Conservation (phyloP, 2,329 filamentous ascomycete genomes). For the Ceratocystis albifundus region DNA sequence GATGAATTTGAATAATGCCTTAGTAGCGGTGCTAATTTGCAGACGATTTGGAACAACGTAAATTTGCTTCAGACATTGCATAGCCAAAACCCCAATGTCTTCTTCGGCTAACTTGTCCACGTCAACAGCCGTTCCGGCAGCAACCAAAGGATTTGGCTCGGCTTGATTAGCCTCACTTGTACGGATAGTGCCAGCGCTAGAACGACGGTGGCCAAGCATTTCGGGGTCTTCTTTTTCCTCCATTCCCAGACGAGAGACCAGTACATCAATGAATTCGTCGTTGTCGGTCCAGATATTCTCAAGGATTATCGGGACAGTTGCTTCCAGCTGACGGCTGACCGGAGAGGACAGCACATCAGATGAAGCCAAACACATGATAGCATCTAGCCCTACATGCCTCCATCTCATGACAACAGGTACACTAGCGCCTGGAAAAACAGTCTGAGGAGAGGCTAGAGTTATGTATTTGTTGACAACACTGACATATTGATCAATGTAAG, state of each 20-base stretch:
- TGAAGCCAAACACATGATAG: conserved; percentile 68
- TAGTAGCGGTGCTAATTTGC: conserved; percentile 69
- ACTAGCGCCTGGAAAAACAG: conserved; percentile 36
- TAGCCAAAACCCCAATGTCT: conserved; percentile 70
- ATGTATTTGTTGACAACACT: conserved; percentile 71
- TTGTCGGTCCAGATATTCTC: conserved; percentile 73
- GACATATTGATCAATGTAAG: conserved; percentile 72
- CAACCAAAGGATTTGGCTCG: conserved; percentile 56
- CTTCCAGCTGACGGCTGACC: conserved; percentile 61
- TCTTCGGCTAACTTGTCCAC: conserved; percentile 84
- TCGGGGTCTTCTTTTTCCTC: conserved; percentile 60
- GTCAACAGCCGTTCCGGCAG: conserved; percentile 72
- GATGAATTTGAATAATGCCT: conserved; percentile 64
- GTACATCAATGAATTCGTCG: conserved; percentile 54
- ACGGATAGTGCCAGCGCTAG: conserved; percentile 67
- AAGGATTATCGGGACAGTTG: conserved; percentile 73
- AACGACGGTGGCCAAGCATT: conserved; percentile 52
- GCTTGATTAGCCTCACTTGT: conserved; percentile 50
- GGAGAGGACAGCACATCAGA: conserved; percentile 69
- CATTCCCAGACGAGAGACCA: conserved; percentile 55
- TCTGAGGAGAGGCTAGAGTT: conserved; percentile 56
- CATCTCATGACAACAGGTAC: conserved; percentile 68
- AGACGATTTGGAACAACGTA: conserved; percentile 70
- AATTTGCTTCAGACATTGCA: conserved; percentile 77
- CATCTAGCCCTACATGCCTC: conserved; percentile 61